Base-by-base conservation (phyloP, 2,329 filamentous ascomycete genomes). In the Capronia coronata region DNA sequence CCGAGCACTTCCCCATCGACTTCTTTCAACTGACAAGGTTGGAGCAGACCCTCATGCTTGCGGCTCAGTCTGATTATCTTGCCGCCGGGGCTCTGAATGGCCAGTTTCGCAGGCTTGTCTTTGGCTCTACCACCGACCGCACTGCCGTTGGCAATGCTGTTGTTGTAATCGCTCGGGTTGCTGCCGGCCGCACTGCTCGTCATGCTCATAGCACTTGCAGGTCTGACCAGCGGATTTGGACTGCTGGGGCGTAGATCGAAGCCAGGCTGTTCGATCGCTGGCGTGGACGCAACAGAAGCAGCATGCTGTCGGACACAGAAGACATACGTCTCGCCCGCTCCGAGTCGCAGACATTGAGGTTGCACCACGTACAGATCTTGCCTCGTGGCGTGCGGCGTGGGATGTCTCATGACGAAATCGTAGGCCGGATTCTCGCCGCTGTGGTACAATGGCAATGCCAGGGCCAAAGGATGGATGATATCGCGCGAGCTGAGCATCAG, bases 401-500 rank as follows among this genome's bases (percentile, higher is more conserved):
- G 94, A 65, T 98, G 93, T 3, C 93, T 82, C 32, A 84, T 85
- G 39, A 96, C 77, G 67, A 97, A 98, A 51, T 95, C 88, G 67
- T 95, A 98, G 0, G 87, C 80, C 2, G 93, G 93, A 64, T 98
- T 98, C 60, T 91, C 86, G 52, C 93, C 93, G 0, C 82, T 84
- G 67, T 98, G 93, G 30, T 88, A 79, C 44, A 98, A 82, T 1
- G 93, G 91, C n/a, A 98, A 71, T 2, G 89, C 82, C 57, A 97
- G 83, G 0, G 91, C 90, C 46, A 98, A 72, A 2, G 90, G 84
- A 64, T 98, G 91, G 6, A 93, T 90, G 48, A 96, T 96, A 65
- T 96, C 87, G 67, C 93, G 93, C 73, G 93, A 91, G 56, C 87
- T 94, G 70, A 97, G 93, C 90, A 97, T 97, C 47, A 98, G 75